Conservation (phyloP, 2,329 filamentous ascomycete species). For the Huntiella bhutanensis region DNA sequence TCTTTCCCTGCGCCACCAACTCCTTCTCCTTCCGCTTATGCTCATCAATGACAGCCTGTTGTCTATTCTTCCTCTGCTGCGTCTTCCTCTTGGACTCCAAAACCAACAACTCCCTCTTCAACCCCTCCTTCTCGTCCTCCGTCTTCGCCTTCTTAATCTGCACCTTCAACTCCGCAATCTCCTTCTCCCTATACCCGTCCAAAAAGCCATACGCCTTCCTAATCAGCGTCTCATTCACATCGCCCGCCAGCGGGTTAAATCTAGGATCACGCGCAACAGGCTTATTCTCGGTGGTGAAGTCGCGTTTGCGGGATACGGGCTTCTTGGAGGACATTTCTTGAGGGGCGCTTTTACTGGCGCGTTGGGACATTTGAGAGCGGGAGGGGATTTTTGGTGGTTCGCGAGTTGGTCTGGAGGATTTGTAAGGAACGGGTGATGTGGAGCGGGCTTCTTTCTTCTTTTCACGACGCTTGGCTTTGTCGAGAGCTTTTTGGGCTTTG, state of each 20-base stretch:
- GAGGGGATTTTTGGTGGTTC: slow-evolving; percentile 18
- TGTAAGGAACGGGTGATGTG: background rate
- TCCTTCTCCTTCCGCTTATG: slow-evolving; percentile 74
- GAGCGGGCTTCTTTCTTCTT: slow-evolving; percentile 13
- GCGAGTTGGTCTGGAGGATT: slow-evolving; percentile 9
- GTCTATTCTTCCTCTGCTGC: slow-evolving; percentile 47
- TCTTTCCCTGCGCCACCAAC: slow-evolving; percentile 70
- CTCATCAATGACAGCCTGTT: slow-evolving; percentile 48
- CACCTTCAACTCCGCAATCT: slow-evolving; percentile 55
- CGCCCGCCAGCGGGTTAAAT: slow-evolving; percentile 48
- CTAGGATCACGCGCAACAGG: slow-evolving; percentile 65
- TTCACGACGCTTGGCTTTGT: slow-evolving; percentile 15
- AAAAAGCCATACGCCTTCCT: slow-evolving; percentile 72
- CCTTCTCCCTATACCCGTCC: slow-evolving; percentile 65
- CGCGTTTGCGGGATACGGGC: slow-evolving; percentile 63
- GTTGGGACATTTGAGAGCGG: slow-evolving; percentile 21
- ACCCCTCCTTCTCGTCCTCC: slow-evolving; percentile 40
- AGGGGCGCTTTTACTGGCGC: slow-evolving; percentile 64
- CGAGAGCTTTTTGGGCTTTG: slow-evolving; percentile 58
- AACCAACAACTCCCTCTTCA: slow-evolving; percentile 56
- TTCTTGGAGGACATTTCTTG: slow-evolving; percentile 64
- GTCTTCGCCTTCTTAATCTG: slow-evolving; percentile 50
- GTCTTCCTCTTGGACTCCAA: slow-evolving; percentile 65
- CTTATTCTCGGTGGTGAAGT: slow-evolving; percentile 32
- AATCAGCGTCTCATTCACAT: slow-evolving; percentile 36